Evolutionary conservation across 495 filamentous ascomycete genomes (phyloP).

Genomic region (Hypomontagnella submonticulosa): DNA sequence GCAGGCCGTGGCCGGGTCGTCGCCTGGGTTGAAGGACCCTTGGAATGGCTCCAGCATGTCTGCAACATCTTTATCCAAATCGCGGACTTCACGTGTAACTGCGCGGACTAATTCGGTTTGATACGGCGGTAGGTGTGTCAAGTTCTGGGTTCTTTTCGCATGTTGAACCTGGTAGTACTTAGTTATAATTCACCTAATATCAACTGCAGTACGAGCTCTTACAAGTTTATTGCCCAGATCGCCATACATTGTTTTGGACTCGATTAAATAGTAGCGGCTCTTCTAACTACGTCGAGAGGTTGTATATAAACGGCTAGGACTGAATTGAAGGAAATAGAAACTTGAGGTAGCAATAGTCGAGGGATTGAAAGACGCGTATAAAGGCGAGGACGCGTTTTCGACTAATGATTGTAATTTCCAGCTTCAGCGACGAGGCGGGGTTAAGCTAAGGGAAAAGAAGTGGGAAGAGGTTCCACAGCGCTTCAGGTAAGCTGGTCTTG

Average conservation of each 20-base stretch:
- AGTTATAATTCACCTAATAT: slow-evolving; percentile 33
- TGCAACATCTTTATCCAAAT: slow-evolving; percentile 89
- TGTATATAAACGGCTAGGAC: neutral
- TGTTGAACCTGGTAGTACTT: slow-evolving; percentile 78
- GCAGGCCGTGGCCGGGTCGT: slow-evolving; percentile 85
- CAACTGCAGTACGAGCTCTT: slow-evolving; percentile 2
- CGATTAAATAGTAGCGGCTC: too few relatives aligned
- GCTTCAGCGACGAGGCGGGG: slow-evolving; percentile 4
- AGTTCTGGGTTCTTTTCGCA: slow-evolving; percentile 92
- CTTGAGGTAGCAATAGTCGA: neutral
- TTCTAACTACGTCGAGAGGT: too few relatives aligned
- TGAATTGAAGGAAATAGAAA: neutral
- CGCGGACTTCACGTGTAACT: slow-evolving; percentile 90
- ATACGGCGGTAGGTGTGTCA: slow-evolving; percentile 89
- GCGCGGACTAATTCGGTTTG: slow-evolving; percentile 91
- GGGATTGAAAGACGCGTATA: slow-evolving; percentile 28
- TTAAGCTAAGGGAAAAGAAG: neutral
- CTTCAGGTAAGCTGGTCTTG: neutral
- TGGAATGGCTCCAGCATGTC: slow-evolving; percentile 83
- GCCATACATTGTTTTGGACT: slow-evolving; percentile 82
- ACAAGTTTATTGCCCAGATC: slow-evolving; percentile 85
- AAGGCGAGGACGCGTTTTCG: slow-evolving; percentile 16
- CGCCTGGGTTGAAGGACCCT: slow-evolving; percentile 84
- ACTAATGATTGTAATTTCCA: slow-evolving; percentile 5
- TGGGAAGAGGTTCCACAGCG: neutral